Evolutionary conservation across 108 stramenopile species (phyloP).

Genomic region (Skeletonema costatum): DNA sequence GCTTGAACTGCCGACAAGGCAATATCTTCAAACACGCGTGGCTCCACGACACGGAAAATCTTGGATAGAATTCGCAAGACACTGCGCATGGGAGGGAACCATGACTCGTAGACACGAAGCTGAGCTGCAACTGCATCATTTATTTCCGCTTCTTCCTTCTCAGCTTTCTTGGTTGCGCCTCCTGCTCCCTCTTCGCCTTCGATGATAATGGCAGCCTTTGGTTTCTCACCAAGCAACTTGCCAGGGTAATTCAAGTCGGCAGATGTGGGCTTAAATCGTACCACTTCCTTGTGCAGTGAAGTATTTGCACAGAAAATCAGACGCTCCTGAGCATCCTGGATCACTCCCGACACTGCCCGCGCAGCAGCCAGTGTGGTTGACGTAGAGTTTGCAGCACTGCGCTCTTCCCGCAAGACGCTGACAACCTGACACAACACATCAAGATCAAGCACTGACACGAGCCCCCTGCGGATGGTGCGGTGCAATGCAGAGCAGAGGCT

Average conservation of each 20-base stretch:
- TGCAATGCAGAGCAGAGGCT: constrained; percentile 76
- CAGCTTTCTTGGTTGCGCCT: background rate
- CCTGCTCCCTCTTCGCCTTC: constrained; percentile 26
- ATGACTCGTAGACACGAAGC: constrained; percentile 80
- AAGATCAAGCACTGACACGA: constrained; percentile 77
- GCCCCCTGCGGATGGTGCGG: constrained; percentile 80
- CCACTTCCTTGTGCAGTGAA: constrained; percentile 77
- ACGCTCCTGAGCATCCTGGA: constrained; percentile 91
- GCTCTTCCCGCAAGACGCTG: constrained; percentile 83
- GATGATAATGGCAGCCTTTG: constrained; percentile 33
- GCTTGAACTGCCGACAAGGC: constrained; percentile 81
- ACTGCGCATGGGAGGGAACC: constrained; percentile 93
- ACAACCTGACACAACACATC: constrained; percentile 89
- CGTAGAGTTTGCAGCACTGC: constrained; percentile 72
- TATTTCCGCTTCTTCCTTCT: constrained; percentile 9
- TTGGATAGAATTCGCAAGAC: constrained; percentile 87
- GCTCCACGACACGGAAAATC: constrained; percentile 92
- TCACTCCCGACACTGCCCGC: constrained; percentile 76
- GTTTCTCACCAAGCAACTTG: constrained; percentile 58
- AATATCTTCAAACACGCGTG: constrained; percentile 92
- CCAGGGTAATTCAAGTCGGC: constrained; percentile 84
- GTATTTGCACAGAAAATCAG: constrained; percentile 86
- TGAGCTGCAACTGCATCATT: constrained; percentile 74
- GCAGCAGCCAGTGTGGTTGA: constrained; percentile 78
- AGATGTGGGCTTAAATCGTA: constrained; percentile 81